Evolutionary conservation across 1,284 basidiomycete species (phyloP).

Genomic region (Testicularia cyperi): DNA sequence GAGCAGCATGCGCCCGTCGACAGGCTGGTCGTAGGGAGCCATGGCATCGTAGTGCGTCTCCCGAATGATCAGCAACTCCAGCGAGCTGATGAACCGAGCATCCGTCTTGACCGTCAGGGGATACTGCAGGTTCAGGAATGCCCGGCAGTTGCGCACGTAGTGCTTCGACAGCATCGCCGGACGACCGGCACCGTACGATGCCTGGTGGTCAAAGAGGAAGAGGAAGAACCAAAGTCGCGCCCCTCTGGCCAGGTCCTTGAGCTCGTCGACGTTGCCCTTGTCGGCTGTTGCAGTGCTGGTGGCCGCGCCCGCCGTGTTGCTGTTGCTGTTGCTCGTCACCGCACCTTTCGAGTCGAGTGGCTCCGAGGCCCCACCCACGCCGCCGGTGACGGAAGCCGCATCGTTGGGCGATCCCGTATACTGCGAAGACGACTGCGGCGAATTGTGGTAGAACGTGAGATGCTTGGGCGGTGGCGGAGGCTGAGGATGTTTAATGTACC

Average conservation of each 20-base stretch:
- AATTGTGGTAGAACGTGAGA: conserved; percentile 36
- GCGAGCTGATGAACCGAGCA: conserved; percentile 78
- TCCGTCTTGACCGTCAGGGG: conserved; percentile 83
- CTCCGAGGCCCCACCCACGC: background rate
- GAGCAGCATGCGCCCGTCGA: conserved; percentile 77
- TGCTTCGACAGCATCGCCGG: conserved; percentile 79
- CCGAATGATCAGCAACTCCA: conserved; percentile 80
- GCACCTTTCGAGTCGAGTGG: background rate
- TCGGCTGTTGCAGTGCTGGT: too few species aligned
- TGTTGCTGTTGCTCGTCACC: too few species aligned
- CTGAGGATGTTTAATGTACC: conserved; percentile 15
- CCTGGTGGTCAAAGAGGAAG: conserved; percentile 79
- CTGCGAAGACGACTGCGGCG: conserved; percentile 72
- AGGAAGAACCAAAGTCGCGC: conserved; percentile 90
- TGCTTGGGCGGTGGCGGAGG: conserved; percentile 13
- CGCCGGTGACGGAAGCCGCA: conserved; percentile 15
- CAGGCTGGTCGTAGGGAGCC: conserved; percentile 78
- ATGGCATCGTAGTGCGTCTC: conserved; percentile 85
- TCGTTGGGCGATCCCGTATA: conserved; percentile 29
- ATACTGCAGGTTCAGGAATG: conserved; percentile 75
- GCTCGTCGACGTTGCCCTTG: conserved; percentile 21
- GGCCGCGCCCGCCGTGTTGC: too few species aligned
- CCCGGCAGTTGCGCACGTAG: conserved; percentile 80
- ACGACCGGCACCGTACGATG: conserved; percentile 87
- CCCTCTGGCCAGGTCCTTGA: conserved; percentile 26